Percentiles rank a stretch among this genome's conserved stretches.
Conservation (phyloP, 495 filamentous ascomycete species). For the Oleoguttula mirabilis region DNA sequence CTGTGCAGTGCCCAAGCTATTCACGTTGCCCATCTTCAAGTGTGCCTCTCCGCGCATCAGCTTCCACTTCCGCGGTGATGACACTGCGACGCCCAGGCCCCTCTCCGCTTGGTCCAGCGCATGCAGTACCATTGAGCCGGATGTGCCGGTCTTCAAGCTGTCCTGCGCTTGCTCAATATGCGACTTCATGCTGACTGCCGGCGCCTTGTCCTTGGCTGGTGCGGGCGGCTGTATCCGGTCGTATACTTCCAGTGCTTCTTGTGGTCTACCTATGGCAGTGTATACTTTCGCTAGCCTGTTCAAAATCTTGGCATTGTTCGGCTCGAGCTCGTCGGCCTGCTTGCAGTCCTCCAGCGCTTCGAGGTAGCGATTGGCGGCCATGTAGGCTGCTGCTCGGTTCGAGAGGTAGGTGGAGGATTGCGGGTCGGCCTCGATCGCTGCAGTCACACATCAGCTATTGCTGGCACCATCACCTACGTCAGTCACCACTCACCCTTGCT, state of each 20-base stretch:
- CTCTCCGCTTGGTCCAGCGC: conserved; percentile 82
- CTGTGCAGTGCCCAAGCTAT: conserved; percentile 80
- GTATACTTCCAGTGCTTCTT: conserved; percentile 75
- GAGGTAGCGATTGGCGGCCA: conserved; percentile 63
- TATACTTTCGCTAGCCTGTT: conserved; percentile 81
- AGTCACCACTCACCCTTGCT: conserved; percentile 60
- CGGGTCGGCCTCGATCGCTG: conserved; percentile 72
- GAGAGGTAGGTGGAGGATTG: conserved; percentile 78
- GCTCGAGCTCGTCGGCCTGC: conserved; percentile 66
- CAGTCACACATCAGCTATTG: conserved; percentile 1
- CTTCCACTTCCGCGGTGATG: conserved; percentile 81
- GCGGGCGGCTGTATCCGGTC: conserved; percentile 59
- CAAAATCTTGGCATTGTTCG: conserved; percentile 71
- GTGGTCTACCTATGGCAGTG: conserved; percentile 69
- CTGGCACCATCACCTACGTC: not conserved
- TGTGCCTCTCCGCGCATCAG: conserved; percentile 89
- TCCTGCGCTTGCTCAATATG: conserved; percentile 74
- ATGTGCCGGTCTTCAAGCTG: conserved; percentile 54
- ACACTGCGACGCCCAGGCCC: conserved; percentile 57
- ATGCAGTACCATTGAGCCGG: conserved; percentile 82
- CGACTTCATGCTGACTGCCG: conserved; percentile 69
- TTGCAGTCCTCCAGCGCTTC: conserved; percentile 78
- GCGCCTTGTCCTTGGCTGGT: conserved; percentile 66
- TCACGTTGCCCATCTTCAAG: conserved; percentile 80
- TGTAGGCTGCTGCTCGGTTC: conserved; percentile 88